Conservation (phyloP, 2,329 filamentous ascomycete genomes). For the Botrytis porri region DNA sequence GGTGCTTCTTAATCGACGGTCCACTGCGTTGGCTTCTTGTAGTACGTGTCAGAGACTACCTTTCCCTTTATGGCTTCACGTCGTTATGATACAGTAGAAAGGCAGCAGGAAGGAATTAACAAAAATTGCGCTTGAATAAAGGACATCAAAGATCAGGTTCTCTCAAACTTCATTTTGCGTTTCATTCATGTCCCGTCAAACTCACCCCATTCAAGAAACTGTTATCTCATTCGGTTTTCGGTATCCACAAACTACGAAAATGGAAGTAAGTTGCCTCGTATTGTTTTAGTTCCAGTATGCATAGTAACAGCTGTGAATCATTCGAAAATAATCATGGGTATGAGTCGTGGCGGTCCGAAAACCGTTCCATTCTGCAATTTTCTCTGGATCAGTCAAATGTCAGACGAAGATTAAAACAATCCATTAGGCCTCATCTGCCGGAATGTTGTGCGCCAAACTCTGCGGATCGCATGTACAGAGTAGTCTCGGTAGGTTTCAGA, state of each 20-base stretch:
- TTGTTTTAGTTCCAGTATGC: neutral
- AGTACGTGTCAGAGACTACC: neutral
- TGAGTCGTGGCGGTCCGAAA: neutral
- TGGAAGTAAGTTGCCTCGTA: no score
- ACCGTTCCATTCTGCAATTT: neutral
- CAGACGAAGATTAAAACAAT: no score
- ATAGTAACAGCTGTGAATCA: neutral
- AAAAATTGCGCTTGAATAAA: neutral
- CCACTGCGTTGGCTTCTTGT: neutral
- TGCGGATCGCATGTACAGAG: neutral
- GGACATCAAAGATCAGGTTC: neutral
- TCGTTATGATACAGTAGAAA: neutral
- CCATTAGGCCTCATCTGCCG: no score
- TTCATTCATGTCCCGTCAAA: no score
- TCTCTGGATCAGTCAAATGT: no score
- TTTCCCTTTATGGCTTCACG: no score
- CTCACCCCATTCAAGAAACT: no score
- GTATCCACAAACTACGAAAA: no score
- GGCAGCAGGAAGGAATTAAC: neutral
- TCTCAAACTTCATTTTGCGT: fast-evolving
- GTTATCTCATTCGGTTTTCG: no score
- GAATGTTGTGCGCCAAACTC: no score
- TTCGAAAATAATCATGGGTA: neutral
- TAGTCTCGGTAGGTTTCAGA: no score
- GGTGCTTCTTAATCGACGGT: no score